phyloP scores from a whole-genome alignment of 495 filamentous ascomycete species.

The Aspergillus ellipticus region DNA sequence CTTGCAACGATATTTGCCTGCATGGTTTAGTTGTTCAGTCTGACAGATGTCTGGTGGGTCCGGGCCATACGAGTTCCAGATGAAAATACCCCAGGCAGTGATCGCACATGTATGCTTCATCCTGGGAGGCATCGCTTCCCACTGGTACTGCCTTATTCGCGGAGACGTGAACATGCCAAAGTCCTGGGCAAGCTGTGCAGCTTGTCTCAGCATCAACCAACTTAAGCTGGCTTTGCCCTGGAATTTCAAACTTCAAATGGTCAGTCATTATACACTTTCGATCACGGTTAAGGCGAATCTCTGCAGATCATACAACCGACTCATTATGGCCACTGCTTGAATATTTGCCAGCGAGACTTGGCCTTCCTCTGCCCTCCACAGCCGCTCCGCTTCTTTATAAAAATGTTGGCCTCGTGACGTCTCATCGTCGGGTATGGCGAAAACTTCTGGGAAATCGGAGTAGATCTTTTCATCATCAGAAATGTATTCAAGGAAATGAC shows the following conservation, averaged over 20 bases:
- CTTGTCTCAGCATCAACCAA: slow-evolving; percentile 37
- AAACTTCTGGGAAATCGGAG: slow-evolving; percentile 51
- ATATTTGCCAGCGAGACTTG: slow-evolving; percentile 28
- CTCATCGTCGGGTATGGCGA: slow-evolving; percentile 22
- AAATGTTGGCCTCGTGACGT: slow-evolving; percentile 32
- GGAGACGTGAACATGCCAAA: slow-evolving; percentile 27
- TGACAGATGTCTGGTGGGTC: background rate
- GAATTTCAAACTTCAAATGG: slow-evolving; percentile 24
- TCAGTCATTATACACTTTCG: slow-evolving; percentile 12
- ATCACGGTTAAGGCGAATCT: background rate
- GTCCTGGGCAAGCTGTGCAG: slow-evolving; percentile 32
- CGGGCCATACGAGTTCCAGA: slow-evolving; percentile 26
- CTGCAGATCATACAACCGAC: slow-evolving; percentile 30
- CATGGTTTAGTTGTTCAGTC: slow-evolving; percentile 9
- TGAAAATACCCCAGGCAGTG: slow-evolving; percentile 37
- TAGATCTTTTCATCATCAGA: slow-evolving; percentile 23
- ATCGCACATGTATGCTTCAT: slow-evolving; percentile 23
- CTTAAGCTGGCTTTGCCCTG: slow-evolving; percentile 28
- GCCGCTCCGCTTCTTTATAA: slow-evolving; percentile 30
- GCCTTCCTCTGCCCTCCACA: slow-evolving; percentile 36
- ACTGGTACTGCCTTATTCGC: slow-evolving; percentile 2
- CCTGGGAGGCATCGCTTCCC: slow-evolving; percentile 14
- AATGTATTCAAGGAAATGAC: background rate
- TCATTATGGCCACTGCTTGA: slow-evolving; percentile 37
- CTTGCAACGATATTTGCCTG: slow-evolving; percentile 35